Conservation (phyloP, 1,284 basidiomycete species). For the Ganoderma lucidum region DNA sequence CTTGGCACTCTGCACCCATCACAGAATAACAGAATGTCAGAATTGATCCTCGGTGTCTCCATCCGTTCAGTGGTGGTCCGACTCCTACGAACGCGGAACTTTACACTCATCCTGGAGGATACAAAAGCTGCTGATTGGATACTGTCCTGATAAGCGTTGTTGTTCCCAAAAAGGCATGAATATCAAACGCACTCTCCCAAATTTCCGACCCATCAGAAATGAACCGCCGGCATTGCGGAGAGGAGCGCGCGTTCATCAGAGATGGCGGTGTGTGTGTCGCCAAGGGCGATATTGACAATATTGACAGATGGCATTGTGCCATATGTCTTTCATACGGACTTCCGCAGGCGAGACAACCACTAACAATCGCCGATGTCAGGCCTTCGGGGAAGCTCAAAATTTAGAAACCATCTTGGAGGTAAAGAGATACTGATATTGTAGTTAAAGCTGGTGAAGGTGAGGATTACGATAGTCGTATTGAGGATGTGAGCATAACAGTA, state of each 20-base stretch:
- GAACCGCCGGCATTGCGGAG: neutral
- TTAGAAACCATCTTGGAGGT: neutral
- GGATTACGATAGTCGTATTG: neutral
- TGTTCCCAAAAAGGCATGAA: slow-evolving; percentile 1
- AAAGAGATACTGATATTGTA: neutral
- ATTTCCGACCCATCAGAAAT: neutral
- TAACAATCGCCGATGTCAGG: neutral
- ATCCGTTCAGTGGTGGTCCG: neutral
- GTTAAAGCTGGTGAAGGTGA: neutral
- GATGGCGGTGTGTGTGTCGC: neutral
- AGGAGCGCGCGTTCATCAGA: neutral
- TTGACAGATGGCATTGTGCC: neutral
- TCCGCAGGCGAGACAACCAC: neutral
- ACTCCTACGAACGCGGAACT: neutral
- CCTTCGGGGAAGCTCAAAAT: neutral
- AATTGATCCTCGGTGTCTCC: neutral
- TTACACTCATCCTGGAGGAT: neutral
- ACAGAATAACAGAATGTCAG: neutral
- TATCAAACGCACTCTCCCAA: neutral
- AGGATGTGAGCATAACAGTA: neutral
- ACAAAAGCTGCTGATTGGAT: no score
- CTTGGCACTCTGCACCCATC: neutral
- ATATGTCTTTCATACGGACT: neutral
- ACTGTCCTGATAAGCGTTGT: neutral
- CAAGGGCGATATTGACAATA: neutral